A percentile compares a stretch with the other conserved stretches of the same genome.
These are phyloP conservation scores for Mucor plumbeus DNA, from an alignment of 371 early-diverging fungal genomes.

Conservation along the genomic window DNA sequence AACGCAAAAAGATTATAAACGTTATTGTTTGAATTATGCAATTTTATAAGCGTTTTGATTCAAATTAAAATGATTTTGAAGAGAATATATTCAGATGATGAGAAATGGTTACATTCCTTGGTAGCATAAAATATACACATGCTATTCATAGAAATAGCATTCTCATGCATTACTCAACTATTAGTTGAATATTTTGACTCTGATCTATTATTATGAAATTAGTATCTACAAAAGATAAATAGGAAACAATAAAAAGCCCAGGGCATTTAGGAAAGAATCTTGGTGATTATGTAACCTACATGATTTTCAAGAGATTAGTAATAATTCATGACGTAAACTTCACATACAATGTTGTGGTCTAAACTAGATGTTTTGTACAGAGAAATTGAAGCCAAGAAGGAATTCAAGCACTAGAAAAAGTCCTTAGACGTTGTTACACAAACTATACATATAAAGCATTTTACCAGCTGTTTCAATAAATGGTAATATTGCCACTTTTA, in stretches of 20 bases:
- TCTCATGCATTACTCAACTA: neutral
- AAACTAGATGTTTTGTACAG: no score
- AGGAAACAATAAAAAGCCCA: neutral
- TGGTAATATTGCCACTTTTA: neutral
- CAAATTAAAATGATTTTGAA: neutral
- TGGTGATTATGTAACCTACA: neutral
- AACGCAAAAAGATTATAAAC: neutral
- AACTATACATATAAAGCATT: neutral
- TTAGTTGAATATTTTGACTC: no score
- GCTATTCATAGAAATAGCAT: neutral
- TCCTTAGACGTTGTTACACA: neutral
- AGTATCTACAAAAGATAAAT: neutral
- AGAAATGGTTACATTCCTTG: neutral
- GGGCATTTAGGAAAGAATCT: neutral
- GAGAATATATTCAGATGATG: neutral
- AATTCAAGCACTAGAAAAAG: neutral
- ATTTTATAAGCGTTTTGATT: no score
- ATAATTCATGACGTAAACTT: neutral
- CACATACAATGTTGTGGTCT: neutral
- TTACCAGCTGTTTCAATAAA: neutral
- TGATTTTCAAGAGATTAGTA: neutral
- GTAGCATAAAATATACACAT: neutral
- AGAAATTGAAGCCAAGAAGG: neutral
- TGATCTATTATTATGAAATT: neutral
- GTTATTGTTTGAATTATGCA: neutral